These are phyloP conservation scores for Puccinia triticina DNA, from an alignment of 1,284 basidiomycete species.

Conservation along the genomic window DNA sequence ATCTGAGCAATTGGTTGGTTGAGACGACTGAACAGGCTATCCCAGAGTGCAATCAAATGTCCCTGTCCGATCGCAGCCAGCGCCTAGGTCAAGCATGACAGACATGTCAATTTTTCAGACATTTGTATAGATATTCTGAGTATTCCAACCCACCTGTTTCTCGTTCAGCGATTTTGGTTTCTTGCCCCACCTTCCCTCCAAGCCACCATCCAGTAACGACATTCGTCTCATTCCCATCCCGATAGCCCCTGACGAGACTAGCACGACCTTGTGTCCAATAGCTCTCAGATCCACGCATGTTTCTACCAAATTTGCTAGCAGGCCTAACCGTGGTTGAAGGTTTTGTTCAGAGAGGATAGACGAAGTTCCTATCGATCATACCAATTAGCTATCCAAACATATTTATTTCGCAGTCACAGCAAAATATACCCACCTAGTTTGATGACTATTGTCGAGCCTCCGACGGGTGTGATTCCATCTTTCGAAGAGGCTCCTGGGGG, in stretches of 20 bases:
- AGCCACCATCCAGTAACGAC: conserved; percentile 58
- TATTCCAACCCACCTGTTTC: conserved; percentile 71
- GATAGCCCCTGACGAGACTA: conserved; percentile 95
- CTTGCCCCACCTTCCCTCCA: conserved; percentile 66
- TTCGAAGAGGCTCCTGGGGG: background rate
- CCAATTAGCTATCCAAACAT: background rate
- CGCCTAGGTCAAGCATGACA: conserved; percentile 65
- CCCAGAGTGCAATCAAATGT: conserved; percentile 91
- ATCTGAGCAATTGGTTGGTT: conserved; percentile 96
- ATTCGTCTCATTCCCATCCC: conserved; percentile 91
- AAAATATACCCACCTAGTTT: conserved; percentile 71
- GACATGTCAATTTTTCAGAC: background rate
- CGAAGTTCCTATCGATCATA: conserved; percentile 71
- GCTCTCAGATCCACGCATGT: conserved; percentile 77
- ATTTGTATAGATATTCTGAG: background rate
- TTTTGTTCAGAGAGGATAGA: conserved; percentile 89
- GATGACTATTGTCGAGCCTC: conserved; percentile 72
- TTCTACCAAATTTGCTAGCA: conserved; percentile 88
- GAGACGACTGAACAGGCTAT: conserved; percentile 88
- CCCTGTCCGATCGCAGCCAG: conserved; percentile 96
- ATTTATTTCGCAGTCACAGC: background rate
- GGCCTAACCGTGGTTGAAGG: conserved; percentile 80
- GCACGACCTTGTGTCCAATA: conserved; percentile 87
- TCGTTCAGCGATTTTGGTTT: conserved; percentile 82
- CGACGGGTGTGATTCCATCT: background rate